Conservation (phyloP, 2,329 filamentous ascomycete genomes). For the Venturia asperata region DNA sequence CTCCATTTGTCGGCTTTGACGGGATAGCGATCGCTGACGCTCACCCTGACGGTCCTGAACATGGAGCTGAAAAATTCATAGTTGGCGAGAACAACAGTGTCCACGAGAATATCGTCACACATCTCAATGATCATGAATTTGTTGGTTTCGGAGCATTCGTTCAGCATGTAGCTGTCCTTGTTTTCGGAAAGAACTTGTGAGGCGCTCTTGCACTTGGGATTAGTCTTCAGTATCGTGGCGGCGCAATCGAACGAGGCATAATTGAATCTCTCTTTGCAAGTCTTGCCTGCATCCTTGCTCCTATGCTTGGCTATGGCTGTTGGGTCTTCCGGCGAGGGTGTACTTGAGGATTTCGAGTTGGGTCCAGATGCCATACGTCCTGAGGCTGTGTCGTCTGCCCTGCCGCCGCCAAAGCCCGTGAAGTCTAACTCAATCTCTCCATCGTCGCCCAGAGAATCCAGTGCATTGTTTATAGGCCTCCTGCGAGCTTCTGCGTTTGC, state of each 20-base stretch:
- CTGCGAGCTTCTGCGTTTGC: conserved; percentile 42
- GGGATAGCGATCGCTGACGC: conserved; percentile 90
- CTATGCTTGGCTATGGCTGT: conserved; percentile 37
- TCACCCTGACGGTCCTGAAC: conserved; percentile 82
- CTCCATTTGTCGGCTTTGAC: conserved; percentile 91
- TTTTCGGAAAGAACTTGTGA: conserved; percentile 90
- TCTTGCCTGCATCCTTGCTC: conserved; percentile 91
- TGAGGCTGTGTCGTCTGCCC: conserved; percentile 23
- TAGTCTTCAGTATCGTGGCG: conserved; percentile 86
- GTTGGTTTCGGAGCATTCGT: conserved; percentile 77
- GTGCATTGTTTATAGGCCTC: conserved; percentile 55
- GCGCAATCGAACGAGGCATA: conserved; percentile 97
- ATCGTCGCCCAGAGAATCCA: conserved; percentile 79
- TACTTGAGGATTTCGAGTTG: conserved; percentile 2
- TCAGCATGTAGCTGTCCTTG: conserved; percentile 97
- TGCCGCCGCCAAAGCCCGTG: conserved; percentile 49
- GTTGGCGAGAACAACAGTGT: conserved; percentile 94
- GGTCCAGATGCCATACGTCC: conserved; percentile 22
- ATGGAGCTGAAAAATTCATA: conserved; percentile 99
- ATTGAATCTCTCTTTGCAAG: conserved; percentile 95
- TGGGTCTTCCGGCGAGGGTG: conserved; percentile 25
- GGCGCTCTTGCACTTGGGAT: conserved; percentile 75
- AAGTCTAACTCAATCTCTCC: conserved; percentile 75
- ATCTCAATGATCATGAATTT: conserved; percentile 94
- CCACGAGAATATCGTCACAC: conserved; percentile 78